These are phyloP conservation scores for Tylopilus plumbeoviolaceoides DNA, from an alignment of 768 basidiomycete genomes.

Conservation along the genomic window DNA sequence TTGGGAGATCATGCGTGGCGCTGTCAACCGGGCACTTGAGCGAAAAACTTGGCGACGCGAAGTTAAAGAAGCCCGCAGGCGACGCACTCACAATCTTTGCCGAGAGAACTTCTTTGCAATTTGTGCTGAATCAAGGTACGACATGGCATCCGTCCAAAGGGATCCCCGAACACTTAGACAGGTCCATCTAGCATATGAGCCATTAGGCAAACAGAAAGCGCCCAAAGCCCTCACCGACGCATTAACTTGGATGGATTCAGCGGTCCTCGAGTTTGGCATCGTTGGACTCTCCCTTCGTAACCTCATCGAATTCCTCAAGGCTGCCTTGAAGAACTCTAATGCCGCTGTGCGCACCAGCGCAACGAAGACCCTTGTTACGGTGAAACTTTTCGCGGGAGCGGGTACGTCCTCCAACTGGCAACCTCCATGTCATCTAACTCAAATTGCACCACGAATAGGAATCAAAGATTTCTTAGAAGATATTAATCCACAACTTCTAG, in stretches of 20 bases:
- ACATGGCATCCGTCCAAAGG: conserved; percentile 7
- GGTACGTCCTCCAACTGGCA: conserved; percentile 43
- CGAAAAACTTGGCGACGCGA: conserved; percentile 95
- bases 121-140: conserved; percentile 88
- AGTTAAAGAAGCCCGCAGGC: conserved; percentile 93
- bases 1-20: conserved; percentile 82
- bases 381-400: conserved; percentile 87
- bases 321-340: conserved; percentile 86
- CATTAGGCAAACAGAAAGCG: conserved; percentile 91
- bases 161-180: conserved; percentile 15
- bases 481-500: conserved; percentile 87
- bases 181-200: conserved; percentile 72
- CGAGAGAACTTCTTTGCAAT: conserved; percentile 91
- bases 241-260: conserved; percentile 80
- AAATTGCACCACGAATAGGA: conserved; percentile 43
- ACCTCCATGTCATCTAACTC: background rate
- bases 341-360: conserved; percentile 90
- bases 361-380: conserved; percentile 87
- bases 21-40: conserved; percentile 76
- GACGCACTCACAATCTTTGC: conserved; percentile 81
- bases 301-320: conserved; percentile 89
- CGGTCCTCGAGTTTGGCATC: conserved; percentile 88
- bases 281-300: conserved; percentile 76
- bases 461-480: conserved; percentile 92
- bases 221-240: conserved; percentile 96